Conservation (phyloP, 805 yeast species). For the Saccharomycopsis selenospora region DNA sequence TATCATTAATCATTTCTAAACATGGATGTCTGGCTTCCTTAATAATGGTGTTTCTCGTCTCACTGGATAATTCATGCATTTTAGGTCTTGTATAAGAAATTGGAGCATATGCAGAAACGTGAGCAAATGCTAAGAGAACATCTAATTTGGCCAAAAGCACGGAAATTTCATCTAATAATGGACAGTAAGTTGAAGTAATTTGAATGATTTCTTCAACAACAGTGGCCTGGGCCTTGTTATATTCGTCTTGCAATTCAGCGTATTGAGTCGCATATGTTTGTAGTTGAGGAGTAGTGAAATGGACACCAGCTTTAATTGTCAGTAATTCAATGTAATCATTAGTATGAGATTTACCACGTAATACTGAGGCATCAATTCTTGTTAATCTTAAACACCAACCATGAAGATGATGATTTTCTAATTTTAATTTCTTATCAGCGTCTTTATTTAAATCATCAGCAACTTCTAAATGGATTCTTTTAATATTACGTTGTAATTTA, state of each 20-base stretch:
- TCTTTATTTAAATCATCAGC: conserved; percentile 77
- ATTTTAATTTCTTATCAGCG: conserved; percentile 77
- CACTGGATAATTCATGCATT: conserved; percentile 46
- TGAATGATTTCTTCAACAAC: conserved; percentile 77
- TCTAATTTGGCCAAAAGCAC: conserved; percentile 66
- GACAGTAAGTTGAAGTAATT: conserved; percentile 74
- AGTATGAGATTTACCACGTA: conserved; percentile 46
- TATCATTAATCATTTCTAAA: conserved; percentile 84
- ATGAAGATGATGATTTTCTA: conserved; percentile 79
- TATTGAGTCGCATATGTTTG: conserved; percentile 53
- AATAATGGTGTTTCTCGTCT: conserved; percentile 44
- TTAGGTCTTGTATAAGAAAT: conserved; percentile 71
- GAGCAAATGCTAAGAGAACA: conserved; percentile 80
- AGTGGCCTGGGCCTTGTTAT: conserved; percentile 66
- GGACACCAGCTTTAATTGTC: conserved; percentile 93
- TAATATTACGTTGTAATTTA: conserved; percentile 45
- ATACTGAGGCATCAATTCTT: conserved; percentile 75
- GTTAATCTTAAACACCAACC: conserved; percentile 96
- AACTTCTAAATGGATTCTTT: conserved; percentile 50
- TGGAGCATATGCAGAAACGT: conserved; percentile 76
- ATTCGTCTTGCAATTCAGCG: conserved; percentile 52
- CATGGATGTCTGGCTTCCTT: conserved; percentile 91
- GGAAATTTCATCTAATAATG: conserved; percentile 65
- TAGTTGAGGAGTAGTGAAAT: conserved; percentile 69
- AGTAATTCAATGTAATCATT: conserved; percentile 68